phyloP scores from a whole-genome alignment of 177 flowering plant genomes.

The Vitis hybrid region DNA sequence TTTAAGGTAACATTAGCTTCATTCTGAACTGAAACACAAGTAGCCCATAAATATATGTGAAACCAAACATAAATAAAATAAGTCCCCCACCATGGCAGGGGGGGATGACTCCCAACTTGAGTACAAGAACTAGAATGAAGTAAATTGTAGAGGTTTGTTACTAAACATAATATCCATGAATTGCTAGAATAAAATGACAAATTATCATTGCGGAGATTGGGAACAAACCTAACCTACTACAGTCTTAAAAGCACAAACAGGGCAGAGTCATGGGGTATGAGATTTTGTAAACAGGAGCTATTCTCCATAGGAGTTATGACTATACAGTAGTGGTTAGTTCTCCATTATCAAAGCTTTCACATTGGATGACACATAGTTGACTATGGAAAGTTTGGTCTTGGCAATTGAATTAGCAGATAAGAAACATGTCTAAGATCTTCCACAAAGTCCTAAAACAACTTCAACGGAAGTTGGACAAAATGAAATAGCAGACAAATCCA shows the following conservation, averaged over 20 bases:
- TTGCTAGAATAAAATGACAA: too few species aligned
- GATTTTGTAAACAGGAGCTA: slow-evolving; percentile 2
- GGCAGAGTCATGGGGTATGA: neutral
- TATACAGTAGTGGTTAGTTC: slow-evolving; percentile 1
- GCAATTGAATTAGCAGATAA: slow-evolving; percentile 3
- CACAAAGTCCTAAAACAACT: neutral
- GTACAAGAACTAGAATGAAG: too few species aligned
- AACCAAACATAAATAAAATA: too few species aligned
- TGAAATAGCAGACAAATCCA: neutral
- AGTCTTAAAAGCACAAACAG: slow-evolving; percentile 7
- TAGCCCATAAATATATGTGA: too few species aligned
- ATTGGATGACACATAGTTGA: neutral
- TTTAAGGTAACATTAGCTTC: too few species aligned
- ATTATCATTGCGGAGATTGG: too few species aligned
- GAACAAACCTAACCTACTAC: neutral
- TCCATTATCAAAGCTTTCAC: neutral
- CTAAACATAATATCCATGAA: too few species aligned
- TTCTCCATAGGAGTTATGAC: neutral
- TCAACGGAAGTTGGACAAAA: neutral
- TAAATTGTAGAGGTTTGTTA: too few species aligned
- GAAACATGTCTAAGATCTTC: neutral
- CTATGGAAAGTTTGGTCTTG: neutral
- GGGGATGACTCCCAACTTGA: too few species aligned
- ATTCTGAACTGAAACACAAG: too few species aligned
- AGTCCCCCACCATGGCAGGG: too few species aligned